A percentile compares a stretch with the other conserved stretches of the same genome.
phyloP scores from a whole-genome alignment of 1,284 basidiomycete genomes.

The Pyrrhoderma noxium region DNA sequence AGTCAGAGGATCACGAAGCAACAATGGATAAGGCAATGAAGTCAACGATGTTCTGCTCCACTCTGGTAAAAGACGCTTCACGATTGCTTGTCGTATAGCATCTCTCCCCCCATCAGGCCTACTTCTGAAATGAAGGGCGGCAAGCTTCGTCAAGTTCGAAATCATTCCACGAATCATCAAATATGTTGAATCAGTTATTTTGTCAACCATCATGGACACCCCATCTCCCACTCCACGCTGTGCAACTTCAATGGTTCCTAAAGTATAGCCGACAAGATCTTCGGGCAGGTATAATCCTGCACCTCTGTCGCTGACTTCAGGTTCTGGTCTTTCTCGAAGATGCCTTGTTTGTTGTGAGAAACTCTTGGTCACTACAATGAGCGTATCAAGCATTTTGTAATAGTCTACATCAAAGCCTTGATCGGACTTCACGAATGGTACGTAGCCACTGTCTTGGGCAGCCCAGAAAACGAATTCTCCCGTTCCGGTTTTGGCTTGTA shows the following conservation, averaged over 20 bases:
- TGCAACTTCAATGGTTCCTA: slow-evolving; percentile 76
- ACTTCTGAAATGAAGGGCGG: slow-evolving; percentile 58
- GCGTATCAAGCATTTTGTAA: slow-evolving; percentile 71
- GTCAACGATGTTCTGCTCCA: slow-evolving; percentile 79
- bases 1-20: slow-evolving; percentile 82
- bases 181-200: slow-evolving; percentile 69
- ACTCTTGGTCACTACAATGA: slow-evolving; percentile 62
- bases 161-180: slow-evolving; percentile 74
- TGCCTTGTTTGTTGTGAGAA: slow-evolving; percentile 70
- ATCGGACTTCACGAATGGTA: slow-evolving; percentile 44
- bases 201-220: slow-evolving; percentile 58
- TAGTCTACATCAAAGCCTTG: slow-evolving; percentile 46
- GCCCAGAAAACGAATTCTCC: slow-evolving; percentile 83
- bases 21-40: slow-evolving; percentile 69
- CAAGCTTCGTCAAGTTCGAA: slow-evolving; percentile 61
- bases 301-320: slow-evolving; percentile 63
- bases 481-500: slow-evolving; percentile 70
- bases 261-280: slow-evolving; percentile 85
- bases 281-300: slow-evolving; percentile 83
- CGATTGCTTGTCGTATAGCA: slow-evolving; percentile 73
- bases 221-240: slow-evolving; percentile 57
- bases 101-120: slow-evolving; percentile 64
- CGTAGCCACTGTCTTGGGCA: slow-evolving; percentile 67
- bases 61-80: slow-evolving; percentile 82
- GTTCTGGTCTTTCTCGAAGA: slow-evolving; percentile 66